phyloP scores from a whole-genome alignment of 179 eudicot species.

The Vitellaria paradoxa region DNA sequence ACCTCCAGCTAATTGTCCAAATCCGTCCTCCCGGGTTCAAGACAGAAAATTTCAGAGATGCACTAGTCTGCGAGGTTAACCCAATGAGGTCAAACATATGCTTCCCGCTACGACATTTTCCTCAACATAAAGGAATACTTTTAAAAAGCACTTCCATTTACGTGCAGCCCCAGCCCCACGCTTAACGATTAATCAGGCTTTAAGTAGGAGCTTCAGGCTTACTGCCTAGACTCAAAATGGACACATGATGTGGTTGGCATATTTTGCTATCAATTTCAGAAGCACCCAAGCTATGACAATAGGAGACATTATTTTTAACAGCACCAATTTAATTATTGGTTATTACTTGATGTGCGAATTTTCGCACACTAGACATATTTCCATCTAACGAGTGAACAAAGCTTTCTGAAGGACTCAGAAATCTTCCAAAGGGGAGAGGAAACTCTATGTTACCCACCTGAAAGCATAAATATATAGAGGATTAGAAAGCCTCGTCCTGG shows the following conservation, averaged over 20 bases:
- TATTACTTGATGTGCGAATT: neutral
- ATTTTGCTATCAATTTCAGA: neutral
- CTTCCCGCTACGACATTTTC: neutral
- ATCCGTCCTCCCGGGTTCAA: conserved; percentile 86
- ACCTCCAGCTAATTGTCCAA: conserved; percentile 94
- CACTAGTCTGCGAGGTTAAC: conserved; percentile 64
- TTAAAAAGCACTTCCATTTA: too few species aligned
- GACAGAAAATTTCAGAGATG: conserved; percentile 81
- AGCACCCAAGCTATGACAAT: neutral
- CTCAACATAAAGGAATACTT: neutral
- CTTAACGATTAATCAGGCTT: too few species aligned
- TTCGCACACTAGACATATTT: conserved; percentile 20
- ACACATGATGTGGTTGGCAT: neutral
- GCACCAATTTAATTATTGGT: neutral
- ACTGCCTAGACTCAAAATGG: neutral
- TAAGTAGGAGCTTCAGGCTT: neutral
- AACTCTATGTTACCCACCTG: conserved; percentile 62
- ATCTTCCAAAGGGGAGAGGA: conserved; percentile 83
- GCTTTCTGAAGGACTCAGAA: conserved; percentile 69
- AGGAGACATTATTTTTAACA: neutral
- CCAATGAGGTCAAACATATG: neutral
- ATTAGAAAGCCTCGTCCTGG: too few species aligned
- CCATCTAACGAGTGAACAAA: conserved; percentile 75
- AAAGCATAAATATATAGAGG: too few species aligned
- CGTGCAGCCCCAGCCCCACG: too few species aligned